Conservation (phyloP, 2,329 filamentous ascomycete species). For the Monosporascus cannonballus region DNA sequence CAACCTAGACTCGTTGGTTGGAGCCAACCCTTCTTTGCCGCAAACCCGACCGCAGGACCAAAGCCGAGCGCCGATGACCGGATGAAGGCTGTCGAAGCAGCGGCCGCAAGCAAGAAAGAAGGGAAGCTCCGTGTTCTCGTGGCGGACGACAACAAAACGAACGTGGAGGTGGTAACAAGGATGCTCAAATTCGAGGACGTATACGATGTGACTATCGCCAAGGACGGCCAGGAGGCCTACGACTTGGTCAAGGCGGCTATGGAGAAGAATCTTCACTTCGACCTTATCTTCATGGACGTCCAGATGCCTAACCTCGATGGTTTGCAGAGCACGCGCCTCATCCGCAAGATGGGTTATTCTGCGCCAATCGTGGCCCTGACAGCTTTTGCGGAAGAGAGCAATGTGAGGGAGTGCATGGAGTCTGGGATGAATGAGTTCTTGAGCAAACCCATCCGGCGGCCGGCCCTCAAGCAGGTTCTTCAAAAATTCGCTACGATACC, state of each 20-base stretch:
- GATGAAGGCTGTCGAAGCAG: slow-evolving; percentile 58
- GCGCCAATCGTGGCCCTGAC: slow-evolving; percentile 87
- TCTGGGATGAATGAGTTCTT: slow-evolving; percentile 92
- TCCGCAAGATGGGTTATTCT: slow-evolving; percentile 78
- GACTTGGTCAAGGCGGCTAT: slow-evolving; percentile 80
- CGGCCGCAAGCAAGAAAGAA: slow-evolving; percentile 54
- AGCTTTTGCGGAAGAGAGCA: slow-evolving; percentile 85
- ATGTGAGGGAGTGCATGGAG: slow-evolving; percentile 79
- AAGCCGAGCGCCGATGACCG: slow-evolving; percentile 48
- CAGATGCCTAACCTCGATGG: slow-evolving; percentile 94
- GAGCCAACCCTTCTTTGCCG: slow-evolving; percentile 73
- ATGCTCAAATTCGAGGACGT: slow-evolving; percentile 72
- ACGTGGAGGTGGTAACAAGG: slow-evolving; percentile 52
- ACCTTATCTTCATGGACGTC: slow-evolving; percentile 93
- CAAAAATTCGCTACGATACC: slow-evolving; percentile 78
- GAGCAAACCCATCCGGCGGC: slow-evolving; percentile 69
- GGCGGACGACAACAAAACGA: slow-evolving; percentile 62
- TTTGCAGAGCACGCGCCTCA: slow-evolving; percentile 76
- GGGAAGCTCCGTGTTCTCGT: slow-evolving; percentile 75
- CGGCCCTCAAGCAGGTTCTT: slow-evolving; percentile 78
- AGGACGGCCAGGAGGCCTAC: slow-evolving; percentile 80
- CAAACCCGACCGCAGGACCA: slow-evolving; percentile 29
- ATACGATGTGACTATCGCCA: slow-evolving; percentile 84
- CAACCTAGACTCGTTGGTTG: slow-evolving; percentile 77
- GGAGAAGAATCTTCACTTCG: slow-evolving; percentile 65